phyloP scores from a whole-genome alignment of 768 basidiomycete species.

The Rhodotorula sphaerocarpa region DNA sequence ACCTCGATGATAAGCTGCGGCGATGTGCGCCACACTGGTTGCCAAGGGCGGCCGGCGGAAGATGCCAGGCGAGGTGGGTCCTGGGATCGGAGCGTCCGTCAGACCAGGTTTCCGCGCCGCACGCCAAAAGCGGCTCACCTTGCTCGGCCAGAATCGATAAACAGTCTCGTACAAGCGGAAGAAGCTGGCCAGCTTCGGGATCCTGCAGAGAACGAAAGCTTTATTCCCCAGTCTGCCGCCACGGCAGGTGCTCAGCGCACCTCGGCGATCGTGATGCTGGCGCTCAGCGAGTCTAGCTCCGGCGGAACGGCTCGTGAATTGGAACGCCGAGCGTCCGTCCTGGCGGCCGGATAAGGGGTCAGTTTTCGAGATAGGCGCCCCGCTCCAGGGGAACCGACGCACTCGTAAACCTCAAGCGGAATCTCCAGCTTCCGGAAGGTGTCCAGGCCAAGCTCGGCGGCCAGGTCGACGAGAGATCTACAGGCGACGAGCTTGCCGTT shows the following conservation, averaged over 20 bases:
- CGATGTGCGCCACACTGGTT: constrained; percentile 8
- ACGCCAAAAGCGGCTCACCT: not conserved
- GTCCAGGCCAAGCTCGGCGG: constrained; percentile 3
- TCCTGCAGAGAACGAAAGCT: not conserved
- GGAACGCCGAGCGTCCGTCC: too few relatives aligned
- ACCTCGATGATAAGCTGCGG: constrained; percentile 12
- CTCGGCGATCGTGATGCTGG: constrained; percentile 5
- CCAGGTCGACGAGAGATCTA: not conserved
- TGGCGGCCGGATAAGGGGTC: too few relatives aligned
- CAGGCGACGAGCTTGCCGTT: constrained; percentile 13
- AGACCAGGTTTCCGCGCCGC: not conserved
- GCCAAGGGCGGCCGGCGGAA: constrained; percentile 27
- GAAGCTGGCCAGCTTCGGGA: not conserved
- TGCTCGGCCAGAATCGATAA: not conserved
- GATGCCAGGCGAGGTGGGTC: constrained; percentile 16
- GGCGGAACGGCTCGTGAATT: too few relatives aligned
- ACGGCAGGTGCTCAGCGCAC: not conserved
- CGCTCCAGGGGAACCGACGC: too few relatives aligned
- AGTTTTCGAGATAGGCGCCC: too few relatives aligned
- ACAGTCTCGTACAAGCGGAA: constrained; percentile 19
- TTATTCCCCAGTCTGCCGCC: not conserved
- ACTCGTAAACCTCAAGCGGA: constrained; percentile 28
- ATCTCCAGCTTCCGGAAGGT: constrained; percentile 21
- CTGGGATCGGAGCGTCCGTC: not conserved
- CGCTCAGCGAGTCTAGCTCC: not conserved